Base-by-base conservation (phyloP, 192 early-diverging fungal genomes). In the Dissophora ornata region DNA sequence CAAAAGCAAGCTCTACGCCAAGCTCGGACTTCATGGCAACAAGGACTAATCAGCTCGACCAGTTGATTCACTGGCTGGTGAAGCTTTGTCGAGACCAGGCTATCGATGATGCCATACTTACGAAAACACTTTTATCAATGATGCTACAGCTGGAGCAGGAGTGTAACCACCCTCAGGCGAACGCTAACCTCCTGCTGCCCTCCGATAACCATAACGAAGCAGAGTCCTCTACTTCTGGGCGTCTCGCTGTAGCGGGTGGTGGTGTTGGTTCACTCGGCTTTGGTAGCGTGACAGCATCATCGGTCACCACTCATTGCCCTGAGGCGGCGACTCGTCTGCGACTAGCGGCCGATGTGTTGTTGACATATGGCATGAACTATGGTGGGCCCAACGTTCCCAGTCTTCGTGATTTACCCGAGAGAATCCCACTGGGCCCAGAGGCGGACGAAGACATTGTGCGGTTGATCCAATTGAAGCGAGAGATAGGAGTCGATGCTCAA, bases 61-160 rank as follows among this genome's bases (percentile, higher is more conserved):
- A 68, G 30, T 47, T 83, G 9, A 45, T 82, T 6, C 52, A 51
- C 7, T 88, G 85, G 84, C 52, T 88, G 26, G 59, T 67, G 24
- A 45, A 48, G 7, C 33, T 86, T 0, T 80, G 80, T 38, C 51
- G 71, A 30, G 83, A 86, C 29, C 80, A 79, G 12, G 60, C 71
- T 0, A 52, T 86, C 21, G 83, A 88, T 38, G 85, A 88, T 42
- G 41, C 34, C 0, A 18, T 48, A 0, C 36, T 88, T 3, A 62
- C 83, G 1, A 84, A 82, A 49, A 62, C 70, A 10, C 38, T 85
- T 2, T 16, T 88, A 8, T 68, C 62, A 0, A 66, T 83, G 55
- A 57, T 82, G 22, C 58, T 86, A 18, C 71, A 73, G 24, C 48
- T 83, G 3, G 75, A 79, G 21, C 58, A 77, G 12, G 69, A 80